Conservation (phyloP, 1,139 yeast species). For the Candida pseudoviswanathii region DNA sequence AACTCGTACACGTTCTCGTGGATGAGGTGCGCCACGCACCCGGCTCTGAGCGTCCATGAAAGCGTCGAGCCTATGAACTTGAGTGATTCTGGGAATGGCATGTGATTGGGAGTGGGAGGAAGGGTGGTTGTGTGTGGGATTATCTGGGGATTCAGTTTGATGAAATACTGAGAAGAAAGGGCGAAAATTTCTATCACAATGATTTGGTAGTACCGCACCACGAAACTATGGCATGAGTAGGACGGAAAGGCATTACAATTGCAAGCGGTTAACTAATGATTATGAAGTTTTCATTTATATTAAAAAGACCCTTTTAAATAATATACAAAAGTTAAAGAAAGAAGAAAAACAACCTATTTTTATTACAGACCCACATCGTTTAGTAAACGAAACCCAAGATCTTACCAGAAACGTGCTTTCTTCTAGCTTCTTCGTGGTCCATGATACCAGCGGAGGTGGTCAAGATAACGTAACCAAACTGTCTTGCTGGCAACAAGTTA, state of each 20-base stretch:
- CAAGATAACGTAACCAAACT: constrained; percentile 93
- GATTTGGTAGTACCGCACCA: too few species aligned
- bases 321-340: constrained; percentile 3
- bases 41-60: constrained; percentile 58
- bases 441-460: constrained; percentile 99
- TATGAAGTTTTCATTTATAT: neutral
- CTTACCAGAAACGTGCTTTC: constrained; percentile 99
- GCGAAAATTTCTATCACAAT: too few species aligned
- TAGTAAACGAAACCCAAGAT: constrained; percentile 95
- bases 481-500: constrained; percentile 97
- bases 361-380: too few species aligned
- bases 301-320: constrained; percentile 1
- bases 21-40: constrained; percentile 67
- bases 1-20: constrained; percentile 73
- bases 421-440: constrained; percentile 99
- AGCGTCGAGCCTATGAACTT: constrained; percentile 36
- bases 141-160: too few species aligned
- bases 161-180: too few species aligned
- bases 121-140: too few species aligned
- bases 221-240: too few species aligned
- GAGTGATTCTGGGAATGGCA: constrained; percentile 24
- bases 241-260: too few species aligned
- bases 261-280: too few species aligned
- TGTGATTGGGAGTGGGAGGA: constrained; percentile 3
- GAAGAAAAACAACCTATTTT: neutral